Conservation (phyloP, 495 filamentous ascomycete genomes). For the Xylaria castorea region DNA sequence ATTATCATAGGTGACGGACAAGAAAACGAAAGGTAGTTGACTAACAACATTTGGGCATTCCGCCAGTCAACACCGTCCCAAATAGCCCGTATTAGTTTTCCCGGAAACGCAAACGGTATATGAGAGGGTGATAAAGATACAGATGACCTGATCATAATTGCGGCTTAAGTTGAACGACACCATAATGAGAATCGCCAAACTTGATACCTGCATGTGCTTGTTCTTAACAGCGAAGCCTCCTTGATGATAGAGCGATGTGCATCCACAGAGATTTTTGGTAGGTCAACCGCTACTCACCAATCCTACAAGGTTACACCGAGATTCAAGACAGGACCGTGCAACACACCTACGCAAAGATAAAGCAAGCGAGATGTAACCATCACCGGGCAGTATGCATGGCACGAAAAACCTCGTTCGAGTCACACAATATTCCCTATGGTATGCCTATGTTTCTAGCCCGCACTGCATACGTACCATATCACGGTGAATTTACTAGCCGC, state of each 20-base stretch:
- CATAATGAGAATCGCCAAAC: background rate
- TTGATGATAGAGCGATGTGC: background rate
- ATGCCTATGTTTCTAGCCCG: background rate
- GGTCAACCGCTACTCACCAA: background rate
- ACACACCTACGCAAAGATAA: slow-evolving; percentile 6
- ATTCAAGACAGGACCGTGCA: slow-evolving; percentile 5
- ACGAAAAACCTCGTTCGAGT: background rate
- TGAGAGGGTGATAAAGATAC: background rate
- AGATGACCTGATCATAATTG: background rate
- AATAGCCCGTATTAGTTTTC: background rate
- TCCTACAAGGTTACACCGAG: slow-evolving; percentile 4
- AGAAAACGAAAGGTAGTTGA: background rate
- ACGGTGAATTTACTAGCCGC: background rate
- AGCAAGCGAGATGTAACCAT: slow-evolving; percentile 11
- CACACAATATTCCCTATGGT: background rate
- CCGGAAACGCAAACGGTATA: background rate
- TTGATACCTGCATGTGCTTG: background rate
- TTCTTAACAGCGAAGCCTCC: background rate
- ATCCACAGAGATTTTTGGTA: background rate
- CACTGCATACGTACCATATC: background rate
- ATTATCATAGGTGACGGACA: background rate
- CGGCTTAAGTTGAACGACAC: background rate
- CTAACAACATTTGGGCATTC: background rate
- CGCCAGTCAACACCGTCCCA: background rate
- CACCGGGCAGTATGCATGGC: background rate